A percentile compares a stretch with the other conserved stretches of the same genome.
Conservation (phyloP, 495 filamentous ascomycete species). For the Penicillium pancosmium region DNA sequence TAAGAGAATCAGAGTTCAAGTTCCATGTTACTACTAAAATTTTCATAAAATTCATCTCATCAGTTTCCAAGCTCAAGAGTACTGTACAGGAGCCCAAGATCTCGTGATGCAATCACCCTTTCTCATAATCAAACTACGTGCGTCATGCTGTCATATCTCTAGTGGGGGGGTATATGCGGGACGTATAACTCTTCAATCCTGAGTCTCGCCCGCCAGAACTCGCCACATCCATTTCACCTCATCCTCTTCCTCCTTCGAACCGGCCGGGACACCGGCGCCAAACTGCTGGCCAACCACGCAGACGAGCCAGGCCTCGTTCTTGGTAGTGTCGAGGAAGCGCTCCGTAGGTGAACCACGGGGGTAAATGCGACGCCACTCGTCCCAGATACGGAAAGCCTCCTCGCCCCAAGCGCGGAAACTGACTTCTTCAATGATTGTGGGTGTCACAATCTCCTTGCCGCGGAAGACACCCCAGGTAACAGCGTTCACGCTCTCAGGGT, state of each 20-base stretch:
- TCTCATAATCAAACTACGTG: slow-evolving; percentile 1
- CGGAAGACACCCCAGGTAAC: slow-evolving; percentile 97
- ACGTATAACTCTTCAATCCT: slow-evolving; percentile 16
- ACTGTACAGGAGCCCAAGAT: slow-evolving; percentile 31
- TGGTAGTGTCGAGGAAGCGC: slow-evolving; percentile 65
- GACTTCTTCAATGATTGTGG: slow-evolving; percentile 96
- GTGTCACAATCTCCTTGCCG: slow-evolving; percentile 95
- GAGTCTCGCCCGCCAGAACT: slow-evolving; percentile 35
- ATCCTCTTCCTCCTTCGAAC: slow-evolving; percentile 47
- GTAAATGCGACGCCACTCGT: slow-evolving; percentile 89
- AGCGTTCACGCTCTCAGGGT: slow-evolving; percentile 72
- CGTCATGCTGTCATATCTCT: slow-evolving; percentile 3
- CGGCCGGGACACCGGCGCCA: slow-evolving; percentile 46
- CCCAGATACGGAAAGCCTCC: slow-evolving; percentile 94
- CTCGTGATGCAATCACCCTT: slow-evolving; percentile 20
- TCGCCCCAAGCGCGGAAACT: slow-evolving; percentile 95
- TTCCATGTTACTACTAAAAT: not conserved
- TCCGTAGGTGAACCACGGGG: slow-evolving; percentile 64
- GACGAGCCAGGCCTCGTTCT: slow-evolving; percentile 78
- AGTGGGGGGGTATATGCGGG: slow-evolving; percentile 14
- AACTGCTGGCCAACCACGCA: slow-evolving; percentile 90
- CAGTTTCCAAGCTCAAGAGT: slow-evolving; percentile 24
- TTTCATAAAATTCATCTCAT: slow-evolving; percentile 19
- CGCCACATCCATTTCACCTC: slow-evolving; percentile 50
- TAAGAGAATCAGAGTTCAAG: not conserved